Evolutionary conservation across 176 grass and related monocot genomes (phyloP).

Genomic region (Tillandsia fasciculata): DNA sequence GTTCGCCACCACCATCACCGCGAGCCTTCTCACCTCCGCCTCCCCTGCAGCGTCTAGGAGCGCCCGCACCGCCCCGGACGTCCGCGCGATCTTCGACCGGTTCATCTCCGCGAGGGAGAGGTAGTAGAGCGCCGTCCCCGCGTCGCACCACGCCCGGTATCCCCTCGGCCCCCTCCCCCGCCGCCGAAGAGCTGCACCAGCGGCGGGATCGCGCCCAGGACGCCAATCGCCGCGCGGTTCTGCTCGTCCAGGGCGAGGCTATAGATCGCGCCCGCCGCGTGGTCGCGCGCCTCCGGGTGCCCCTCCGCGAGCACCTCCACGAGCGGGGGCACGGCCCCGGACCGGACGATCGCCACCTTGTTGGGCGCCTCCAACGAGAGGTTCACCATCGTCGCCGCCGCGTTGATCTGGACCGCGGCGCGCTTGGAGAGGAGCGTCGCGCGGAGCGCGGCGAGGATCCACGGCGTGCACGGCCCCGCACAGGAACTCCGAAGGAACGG

Average conservation of each 20-base stretch:
- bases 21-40: constrained; percentile 14
- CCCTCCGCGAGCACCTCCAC: constrained; percentile 22
- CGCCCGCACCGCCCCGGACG: constrained; percentile 8
- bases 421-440: constrained; percentile 19
- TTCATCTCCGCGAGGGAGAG: constrained; percentile 30
- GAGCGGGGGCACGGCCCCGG: constrained; percentile 29
- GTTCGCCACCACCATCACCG: constrained; percentile 30
- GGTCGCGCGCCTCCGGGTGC: constrained; percentile 16
- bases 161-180: not conserved
- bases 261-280: constrained; percentile 26
- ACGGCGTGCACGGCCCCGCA: constrained; percentile 44
- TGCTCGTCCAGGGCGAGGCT: constrained; percentile 38
- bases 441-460: constrained; percentile 28
- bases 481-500: constrained; percentile 64
- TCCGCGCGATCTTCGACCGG: constrained; percentile 22
- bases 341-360: constrained; percentile 25
- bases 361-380: constrained; percentile 29
- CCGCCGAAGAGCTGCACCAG: constrained; percentile 22
- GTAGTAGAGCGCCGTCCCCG: constrained; percentile 41
- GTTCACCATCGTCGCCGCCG: constrained; percentile 30
- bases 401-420: constrained; percentile 18
- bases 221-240: constrained; percentile 29
- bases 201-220: constrained; percentile 34
- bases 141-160: constrained; percentile 17
- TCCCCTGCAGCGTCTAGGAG: constrained; percentile 18